Evolutionary conservation across 805 yeast species (phyloP).

Genomic region (Saccharomycodes ludwigii): DNA sequence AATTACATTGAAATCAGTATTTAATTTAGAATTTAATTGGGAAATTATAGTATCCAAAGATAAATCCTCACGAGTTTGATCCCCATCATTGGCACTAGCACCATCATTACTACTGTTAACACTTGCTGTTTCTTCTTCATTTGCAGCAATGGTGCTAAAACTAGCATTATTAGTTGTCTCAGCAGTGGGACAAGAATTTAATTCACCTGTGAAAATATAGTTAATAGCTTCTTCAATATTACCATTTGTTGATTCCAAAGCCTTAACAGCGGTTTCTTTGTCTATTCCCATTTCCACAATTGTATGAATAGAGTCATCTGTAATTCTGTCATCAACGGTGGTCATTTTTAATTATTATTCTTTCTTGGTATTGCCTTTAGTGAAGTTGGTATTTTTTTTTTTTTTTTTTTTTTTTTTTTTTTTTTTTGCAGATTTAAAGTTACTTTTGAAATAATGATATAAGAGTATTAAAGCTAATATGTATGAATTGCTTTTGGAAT

Average conservation of each 20-base stretch:
- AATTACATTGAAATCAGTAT: too few relatives aligned
- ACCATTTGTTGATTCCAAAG: constrained; percentile 38
- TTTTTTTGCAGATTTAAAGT: too few relatives aligned
- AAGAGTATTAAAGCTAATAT: too few relatives aligned
- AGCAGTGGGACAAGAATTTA: constrained; percentile 1
- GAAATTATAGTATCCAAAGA: too few relatives aligned
- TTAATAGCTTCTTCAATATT: constrained; percentile 55
- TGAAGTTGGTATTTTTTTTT: too few relatives aligned
- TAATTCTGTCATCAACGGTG: too few relatives aligned
- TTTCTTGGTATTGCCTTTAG: too few relatives aligned
- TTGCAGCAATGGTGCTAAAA: not conserved
- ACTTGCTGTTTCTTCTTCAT: not conserved
- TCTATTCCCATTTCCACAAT: constrained; percentile 64
- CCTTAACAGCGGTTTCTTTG: constrained; percentile 44
- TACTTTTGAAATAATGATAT: too few relatives aligned
- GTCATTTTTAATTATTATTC: too few relatives aligned
- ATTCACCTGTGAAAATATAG: constrained; percentile 18
- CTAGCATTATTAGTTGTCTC: not conserved
- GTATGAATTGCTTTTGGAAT: too few relatives aligned
- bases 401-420: too few relatives aligned
- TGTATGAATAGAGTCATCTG: constrained; percentile 30
- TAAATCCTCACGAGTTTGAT: not conserved
- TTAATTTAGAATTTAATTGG: too few relatives aligned
- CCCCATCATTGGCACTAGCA: not conserved
- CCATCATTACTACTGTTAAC: not conserved